Evolutionary conservation across 257 asterid genomes (phyloP).

Genomic region (Apocynum venetum): DNA sequence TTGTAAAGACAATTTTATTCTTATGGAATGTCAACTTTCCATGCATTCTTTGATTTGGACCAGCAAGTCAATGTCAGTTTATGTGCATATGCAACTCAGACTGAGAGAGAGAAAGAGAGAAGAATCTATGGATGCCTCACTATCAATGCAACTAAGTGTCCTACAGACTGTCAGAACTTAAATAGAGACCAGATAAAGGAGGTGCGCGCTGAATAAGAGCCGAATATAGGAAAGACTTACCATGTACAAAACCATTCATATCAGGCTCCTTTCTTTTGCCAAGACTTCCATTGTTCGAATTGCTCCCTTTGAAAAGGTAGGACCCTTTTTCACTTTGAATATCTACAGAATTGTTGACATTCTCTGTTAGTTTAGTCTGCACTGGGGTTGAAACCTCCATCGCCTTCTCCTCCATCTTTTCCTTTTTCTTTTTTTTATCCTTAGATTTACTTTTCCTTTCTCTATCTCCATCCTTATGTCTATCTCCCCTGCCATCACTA

Average conservation of each 20-base stretch:
- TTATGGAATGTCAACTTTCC: background rate
- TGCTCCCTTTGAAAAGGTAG: conserved; percentile 25
- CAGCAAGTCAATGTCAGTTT: background rate
- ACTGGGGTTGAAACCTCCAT: conserved; percentile 19
- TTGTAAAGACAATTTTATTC: background rate
- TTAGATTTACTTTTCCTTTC: conserved; percentile 33
- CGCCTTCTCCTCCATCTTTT: conserved; percentile 26
- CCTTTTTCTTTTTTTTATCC: conserved; percentile 38
- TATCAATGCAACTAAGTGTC: background rate
- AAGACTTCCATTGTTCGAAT: conserved; percentile 27
- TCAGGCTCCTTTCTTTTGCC: conserved; percentile 37
- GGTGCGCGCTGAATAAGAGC: background rate
- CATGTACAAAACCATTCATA: conserved; percentile 38
- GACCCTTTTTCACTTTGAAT: conserved; percentile 23
- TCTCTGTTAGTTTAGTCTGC: conserved; percentile 24
- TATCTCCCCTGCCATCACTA: conserved; percentile 25
- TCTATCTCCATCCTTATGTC: conserved; percentile 27
- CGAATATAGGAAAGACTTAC: conserved; percentile 39
- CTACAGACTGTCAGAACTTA: background rate
- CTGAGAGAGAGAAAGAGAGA: background rate
- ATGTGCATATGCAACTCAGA: background rate
- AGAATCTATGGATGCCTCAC: background rate
- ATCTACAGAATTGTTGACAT: conserved; percentile 25
- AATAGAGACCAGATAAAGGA: background rate
- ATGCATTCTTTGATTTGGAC: background rate